Evolutionary conservation across 1,284 basidiomycete genomes (phyloP), one percentile per base, ranked within the genome.

Genomic region (Naganishia liquefaciens): DNA sequence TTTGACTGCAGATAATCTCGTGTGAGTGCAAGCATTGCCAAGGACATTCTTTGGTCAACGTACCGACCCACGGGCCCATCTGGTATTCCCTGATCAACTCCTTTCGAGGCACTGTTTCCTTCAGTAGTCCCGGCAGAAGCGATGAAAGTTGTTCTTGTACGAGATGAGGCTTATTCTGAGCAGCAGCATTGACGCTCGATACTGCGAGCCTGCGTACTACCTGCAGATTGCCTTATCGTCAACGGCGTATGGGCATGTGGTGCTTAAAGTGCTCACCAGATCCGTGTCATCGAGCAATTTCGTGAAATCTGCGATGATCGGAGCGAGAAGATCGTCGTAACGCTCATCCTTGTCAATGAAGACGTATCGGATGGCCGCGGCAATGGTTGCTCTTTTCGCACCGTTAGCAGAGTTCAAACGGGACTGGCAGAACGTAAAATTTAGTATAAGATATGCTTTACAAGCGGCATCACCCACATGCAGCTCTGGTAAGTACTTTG

Each of bases 41-140:
- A 27, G 25, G 6, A 37, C 7, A 27, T 5, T 21, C 65, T n/a
- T 37, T 44, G 10, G 11, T 5, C 5, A 64, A 74, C 77, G 81
- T 77, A 75, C 84, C 92, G 61, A 90, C 93, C 88, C 93, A 99
- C 0, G 96, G 96, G 17, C 96, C 96, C 96, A 99, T 98, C 74
- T 91, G 88, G 9, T 99, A 93, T 6, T 89, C 91, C 37, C 91
- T 86, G 72, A 97, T 88, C 62, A 97, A 85, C 42, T 89, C 87
- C 17, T 86, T 83, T 71, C 92, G 90, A 72, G 93, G 80, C 39
- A 84, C 77, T 0, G 93, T 95, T 80, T 95, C 91, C 54, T 84
- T 82, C 80, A 97, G 97, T 21, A 99, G 81, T 65, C 84, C 84
- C 0, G 93, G 93, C 51, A 98, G 82, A 2, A 99, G 82, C 0